These are phyloP conservation scores for Aspergillus chevalieri DNA, from an alignment of 2,329 filamentous ascomycete genomes.

Conservation along the genomic window DNA sequence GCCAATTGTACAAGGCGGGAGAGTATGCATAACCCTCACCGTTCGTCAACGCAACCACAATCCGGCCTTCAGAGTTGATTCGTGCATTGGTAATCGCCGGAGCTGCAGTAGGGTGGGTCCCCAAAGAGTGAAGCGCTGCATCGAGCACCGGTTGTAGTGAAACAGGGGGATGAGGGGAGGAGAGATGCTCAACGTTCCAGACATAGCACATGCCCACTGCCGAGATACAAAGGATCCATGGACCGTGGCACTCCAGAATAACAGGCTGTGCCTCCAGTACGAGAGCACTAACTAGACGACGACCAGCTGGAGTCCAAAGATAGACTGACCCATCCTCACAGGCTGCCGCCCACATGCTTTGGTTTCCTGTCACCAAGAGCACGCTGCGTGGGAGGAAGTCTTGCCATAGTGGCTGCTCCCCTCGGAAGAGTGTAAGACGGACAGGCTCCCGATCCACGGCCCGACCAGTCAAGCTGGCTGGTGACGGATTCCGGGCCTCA, in stretches of 20 bases:
- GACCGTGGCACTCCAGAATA: slow-evolving; percentile 81
- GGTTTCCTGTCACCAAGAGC: slow-evolving; percentile 84
- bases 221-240: slow-evolving; percentile 85
- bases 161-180: slow-evolving; percentile 80
- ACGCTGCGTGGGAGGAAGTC: slow-evolving; percentile 84
- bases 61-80: slow-evolving; percentile 77
- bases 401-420: slow-evolving; percentile 80
- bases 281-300: slow-evolving; percentile 76
- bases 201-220: slow-evolving; percentile 85
- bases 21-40: slow-evolving; percentile 93
- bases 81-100: slow-evolving; percentile 87
- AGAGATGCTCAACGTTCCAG: slow-evolving; percentile 82
- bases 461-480: slow-evolving; percentile 54
- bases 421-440: slow-evolving; percentile 72
- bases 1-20: slow-evolving; percentile 80
- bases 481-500: slow-evolving; percentile 77
- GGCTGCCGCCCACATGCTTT: slow-evolving; percentile 83
- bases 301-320: slow-evolving; percentile 85
- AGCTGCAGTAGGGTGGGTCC: slow-evolving; percentile 68
- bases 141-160: slow-evolving; percentile 86
- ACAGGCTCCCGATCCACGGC: slow-evolving; percentile 70
- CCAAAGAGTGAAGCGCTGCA: slow-evolving; percentile 71
- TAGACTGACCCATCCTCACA: slow-evolving; percentile 90
- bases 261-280: slow-evolving; percentile 89
- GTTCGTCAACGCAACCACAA: slow-evolving; percentile 87